phyloP scores from a whole-genome alignment of 129 eudicot genomes.

The Flaveria sonorensis region DNA sequence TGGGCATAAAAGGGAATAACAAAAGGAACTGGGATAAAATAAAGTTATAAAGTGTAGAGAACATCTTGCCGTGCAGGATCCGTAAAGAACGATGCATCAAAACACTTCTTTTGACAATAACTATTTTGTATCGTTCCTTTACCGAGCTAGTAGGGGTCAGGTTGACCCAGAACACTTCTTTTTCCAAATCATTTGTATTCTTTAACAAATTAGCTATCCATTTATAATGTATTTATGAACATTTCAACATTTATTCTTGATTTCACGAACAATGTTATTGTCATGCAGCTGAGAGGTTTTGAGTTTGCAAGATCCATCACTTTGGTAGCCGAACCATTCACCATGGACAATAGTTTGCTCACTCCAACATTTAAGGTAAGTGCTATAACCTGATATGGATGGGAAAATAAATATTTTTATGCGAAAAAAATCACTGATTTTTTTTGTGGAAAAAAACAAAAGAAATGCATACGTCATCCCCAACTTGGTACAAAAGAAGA shows the following conservation, averaged over 20 bases:
- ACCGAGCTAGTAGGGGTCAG: background rate
- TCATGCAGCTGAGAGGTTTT: slow-evolving; percentile 74
- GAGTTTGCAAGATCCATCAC: slow-evolving; percentile 74
- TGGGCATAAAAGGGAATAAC: too few relatives aligned
- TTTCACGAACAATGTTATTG: slow-evolving; percentile 11
- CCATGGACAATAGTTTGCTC: slow-evolving; percentile 78
- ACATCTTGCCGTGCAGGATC: too few relatives aligned
- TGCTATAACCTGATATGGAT: background rate
- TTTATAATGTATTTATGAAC: background rate
- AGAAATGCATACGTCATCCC: too few relatives aligned
- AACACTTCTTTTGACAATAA: too few relatives aligned
- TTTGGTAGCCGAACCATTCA: slow-evolving; percentile 73
- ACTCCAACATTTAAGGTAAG: slow-evolving; percentile 83
- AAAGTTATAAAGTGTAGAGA: too few relatives aligned
- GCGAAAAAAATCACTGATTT: background rate
- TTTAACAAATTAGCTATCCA: background rate
- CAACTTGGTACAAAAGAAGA: too few relatives aligned
- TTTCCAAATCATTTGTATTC: background rate
- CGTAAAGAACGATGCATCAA: too few relatives aligned
- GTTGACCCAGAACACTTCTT: background rate
- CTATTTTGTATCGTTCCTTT: too few relatives aligned
- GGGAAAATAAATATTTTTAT: too few relatives aligned
- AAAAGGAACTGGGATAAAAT: too few relatives aligned
- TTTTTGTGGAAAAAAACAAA: too few relatives aligned
- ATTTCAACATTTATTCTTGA: background rate